Evolutionary conservation across 2,329 filamentous ascomycete species (phyloP).

Genomic region (Magnaporthiopsis rhizophila): DNA sequence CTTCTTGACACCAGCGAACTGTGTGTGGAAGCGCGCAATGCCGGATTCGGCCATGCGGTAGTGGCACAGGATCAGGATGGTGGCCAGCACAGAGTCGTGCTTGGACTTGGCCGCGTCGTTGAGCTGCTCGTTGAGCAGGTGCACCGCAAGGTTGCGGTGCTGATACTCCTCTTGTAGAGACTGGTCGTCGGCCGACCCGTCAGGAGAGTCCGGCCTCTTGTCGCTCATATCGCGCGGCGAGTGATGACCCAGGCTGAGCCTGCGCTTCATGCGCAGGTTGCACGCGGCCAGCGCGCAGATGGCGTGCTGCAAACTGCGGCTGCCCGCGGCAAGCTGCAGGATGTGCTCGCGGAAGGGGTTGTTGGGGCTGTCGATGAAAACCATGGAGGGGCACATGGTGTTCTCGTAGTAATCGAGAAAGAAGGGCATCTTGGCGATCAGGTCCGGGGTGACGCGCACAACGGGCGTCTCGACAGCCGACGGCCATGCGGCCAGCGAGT

Average conservation of each 20-base stretch:
- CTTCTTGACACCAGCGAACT: constrained; percentile 89
- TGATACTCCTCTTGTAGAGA: constrained; percentile 73
- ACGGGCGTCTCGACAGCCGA: constrained; percentile 36
- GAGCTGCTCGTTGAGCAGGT: constrained; percentile 75
- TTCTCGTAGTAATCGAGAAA: constrained; percentile 92
- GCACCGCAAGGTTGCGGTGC: constrained; percentile 71
- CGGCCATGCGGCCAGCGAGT: constrained; percentile 36
- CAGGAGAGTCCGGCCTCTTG: constrained; percentile 21
- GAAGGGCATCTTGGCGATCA: constrained; percentile 73
- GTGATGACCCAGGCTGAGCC: constrained; percentile 52
- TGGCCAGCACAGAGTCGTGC: constrained; percentile 81
- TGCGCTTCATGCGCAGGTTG: constrained; percentile 79
- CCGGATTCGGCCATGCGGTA: constrained; percentile 93
- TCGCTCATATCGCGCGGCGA: constrained; percentile 42
- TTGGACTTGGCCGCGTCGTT: constrained; percentile 67
- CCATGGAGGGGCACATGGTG: constrained; percentile 84
- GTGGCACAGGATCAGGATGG: constrained; percentile 78
- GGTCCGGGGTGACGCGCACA: constrained; percentile 49
- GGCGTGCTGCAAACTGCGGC: constrained; percentile 81
- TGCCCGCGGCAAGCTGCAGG: constrained; percentile 66
- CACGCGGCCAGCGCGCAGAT: constrained; percentile 85
- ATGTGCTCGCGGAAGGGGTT: constrained; percentile 86
- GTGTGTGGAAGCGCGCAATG: constrained; percentile 85
- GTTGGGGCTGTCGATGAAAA: constrained; percentile 76
- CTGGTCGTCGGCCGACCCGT: constrained; percentile 40